Base-by-base conservation (phyloP, 805 yeast genomes). In the Pichia kluyveri region DNA sequence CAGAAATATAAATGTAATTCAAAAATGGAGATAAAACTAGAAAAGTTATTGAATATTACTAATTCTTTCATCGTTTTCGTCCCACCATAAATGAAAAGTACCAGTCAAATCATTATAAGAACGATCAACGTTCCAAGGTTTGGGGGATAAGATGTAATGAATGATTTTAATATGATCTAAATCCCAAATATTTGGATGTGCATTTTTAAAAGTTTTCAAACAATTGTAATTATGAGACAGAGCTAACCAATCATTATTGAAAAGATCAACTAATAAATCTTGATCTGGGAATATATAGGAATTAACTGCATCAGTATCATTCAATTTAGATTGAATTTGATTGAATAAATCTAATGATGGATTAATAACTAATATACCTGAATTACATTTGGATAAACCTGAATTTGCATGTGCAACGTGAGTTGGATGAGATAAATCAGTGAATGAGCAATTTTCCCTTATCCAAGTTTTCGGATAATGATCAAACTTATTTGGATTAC, bases 211-310 rank as follows among this genome's bases (percentile, higher is more conserved):
- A 0, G 83, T 78, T 59, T 79, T 79, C 44, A 79, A 68, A 28
- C 79, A 76, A 53, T 79, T 79, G 61, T 79, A 79, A 51, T 66
- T 70, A 61, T 71, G 76, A 4, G 79, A 69, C 40, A 79, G 57
- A 10, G 77, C 71, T 8, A 75, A 56, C 84, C 84, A 79, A 19
- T 66, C 53, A 39, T 63, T 68, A 41, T 65, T 59, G 53, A 79
- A 79, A 27, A 79, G 75, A 54, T 79, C 84, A 5, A 78, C 69
- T 17, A 79, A 59, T 42, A 79, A 59, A 7, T 76, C 73, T 61
- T 79, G 84, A 61, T 79, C 84, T 2, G 83, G 80, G 59, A 79
- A 79, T 41, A 69, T 73, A 57, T 79, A 79, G 49, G 54, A 58
- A 23, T 61, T 52, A 10, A 75, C 71, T 44, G 60, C 61, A 8